Percentiles rank a stretch among this genome's conserved stretches.
Conservation (phyloP, 768 basidiomycete species). For the Royoungia palumana region DNA sequence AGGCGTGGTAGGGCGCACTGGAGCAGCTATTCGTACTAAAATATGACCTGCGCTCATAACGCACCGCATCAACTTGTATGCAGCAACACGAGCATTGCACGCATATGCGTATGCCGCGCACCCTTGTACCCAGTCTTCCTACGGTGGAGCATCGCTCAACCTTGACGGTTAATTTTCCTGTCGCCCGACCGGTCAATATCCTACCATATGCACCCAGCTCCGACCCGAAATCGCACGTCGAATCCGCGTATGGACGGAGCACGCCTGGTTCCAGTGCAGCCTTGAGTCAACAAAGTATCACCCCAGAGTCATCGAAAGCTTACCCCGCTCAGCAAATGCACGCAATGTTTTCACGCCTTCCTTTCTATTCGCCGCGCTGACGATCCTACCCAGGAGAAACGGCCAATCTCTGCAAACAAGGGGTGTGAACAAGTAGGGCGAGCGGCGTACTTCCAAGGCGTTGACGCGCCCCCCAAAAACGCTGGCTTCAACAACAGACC, state of each 20-base stretch:
- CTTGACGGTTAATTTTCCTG: slow-evolving; percentile 65
- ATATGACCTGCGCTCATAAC: too few relatives aligned
- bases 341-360: slow-evolving; percentile 37
- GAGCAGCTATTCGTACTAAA: too few relatives aligned
- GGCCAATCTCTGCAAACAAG: background rate
- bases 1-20: too few relatives aligned
- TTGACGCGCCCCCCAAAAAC: slow-evolving; percentile 52
- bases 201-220: slow-evolving; percentile 59
- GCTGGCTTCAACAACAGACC: slow-evolving; percentile 32
- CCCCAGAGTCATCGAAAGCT: background rate
- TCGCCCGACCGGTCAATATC: slow-evolving; percentile 51
- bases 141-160: slow-evolving; percentile 28
- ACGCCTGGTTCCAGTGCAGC: slow-evolving; percentile 33
- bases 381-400: slow-evolving; percentile 10
- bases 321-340: slow-evolving; percentile 43
- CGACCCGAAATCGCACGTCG: slow-evolving; percentile 54
- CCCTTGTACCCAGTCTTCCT: too few relatives aligned
- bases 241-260: slow-evolving; percentile 57
- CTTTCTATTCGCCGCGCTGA: slow-evolving; percentile 31
- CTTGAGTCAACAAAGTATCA: background rate
- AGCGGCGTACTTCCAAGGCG: slow-evolving; percentile 43
- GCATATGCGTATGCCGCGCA: too few relatives aligned
- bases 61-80: slow-evolving; percentile 1
- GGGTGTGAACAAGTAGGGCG: background rate
- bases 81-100: background rate